These are phyloP conservation scores for Aspergillus vadensis DNA, from an alignment of 2,329 filamentous ascomycete species.

Conservation along the genomic window DNA sequence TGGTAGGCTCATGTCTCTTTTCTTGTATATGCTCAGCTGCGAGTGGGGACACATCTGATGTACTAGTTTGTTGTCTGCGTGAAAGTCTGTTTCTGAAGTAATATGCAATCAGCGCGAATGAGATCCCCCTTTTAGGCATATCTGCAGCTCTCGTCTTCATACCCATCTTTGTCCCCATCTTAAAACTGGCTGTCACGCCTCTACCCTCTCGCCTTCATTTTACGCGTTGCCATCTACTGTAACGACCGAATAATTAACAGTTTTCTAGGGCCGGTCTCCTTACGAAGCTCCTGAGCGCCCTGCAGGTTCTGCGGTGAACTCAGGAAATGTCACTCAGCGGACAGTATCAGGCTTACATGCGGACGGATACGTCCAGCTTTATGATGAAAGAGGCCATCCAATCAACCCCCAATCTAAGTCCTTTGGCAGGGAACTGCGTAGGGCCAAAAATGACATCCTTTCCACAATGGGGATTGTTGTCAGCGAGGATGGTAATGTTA, in stretches of 20 bases:
- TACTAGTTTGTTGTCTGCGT: neutral
- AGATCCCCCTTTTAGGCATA: neutral
- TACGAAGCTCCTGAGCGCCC: slow-evolving; percentile 45
- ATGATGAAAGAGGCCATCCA: slow-evolving; percentile 51
- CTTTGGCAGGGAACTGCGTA: slow-evolving; percentile 43
- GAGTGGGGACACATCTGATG: neutral
- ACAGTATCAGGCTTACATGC: slow-evolving; percentile 34
- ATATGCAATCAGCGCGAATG: neutral
- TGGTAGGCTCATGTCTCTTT: slow-evolving; percentile 40
- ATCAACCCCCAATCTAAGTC: slow-evolving; percentile 46
- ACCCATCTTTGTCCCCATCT: neutral
- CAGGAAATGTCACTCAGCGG: slow-evolving; percentile 22
- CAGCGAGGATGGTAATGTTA: slow-evolving; percentile 42
- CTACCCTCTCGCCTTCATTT: neutral
- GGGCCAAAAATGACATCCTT: slow-evolving; percentile 54
- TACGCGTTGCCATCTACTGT: neutral
- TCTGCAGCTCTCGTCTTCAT: neutral
- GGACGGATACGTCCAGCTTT: slow-evolving; percentile 50
- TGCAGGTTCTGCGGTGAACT: slow-evolving; percentile 22
- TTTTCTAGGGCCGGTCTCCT: slow-evolving; percentile 47
- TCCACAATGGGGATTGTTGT: slow-evolving; percentile 53
- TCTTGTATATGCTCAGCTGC: slow-evolving; percentile 4
- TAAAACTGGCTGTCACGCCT: neutral
- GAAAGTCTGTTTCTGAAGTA: neutral
- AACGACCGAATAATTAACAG: slow-evolving; percentile 20